phyloP scores from a whole-genome alignment of 768 basidiomycete genomes.

The Lactifluus pinguis region DNA sequence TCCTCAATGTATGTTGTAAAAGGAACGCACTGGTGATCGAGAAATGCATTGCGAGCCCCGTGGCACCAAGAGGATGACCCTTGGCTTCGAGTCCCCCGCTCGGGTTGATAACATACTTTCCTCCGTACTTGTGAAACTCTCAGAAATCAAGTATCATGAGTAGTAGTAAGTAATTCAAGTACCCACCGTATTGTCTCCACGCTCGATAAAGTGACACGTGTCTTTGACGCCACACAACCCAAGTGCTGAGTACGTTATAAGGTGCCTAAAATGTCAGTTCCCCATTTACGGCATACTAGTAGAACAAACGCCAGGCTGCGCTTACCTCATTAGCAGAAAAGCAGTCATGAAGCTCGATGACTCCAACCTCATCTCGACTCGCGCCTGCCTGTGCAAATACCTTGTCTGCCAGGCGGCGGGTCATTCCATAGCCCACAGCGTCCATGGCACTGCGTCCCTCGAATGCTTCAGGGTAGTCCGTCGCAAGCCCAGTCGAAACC shows the following conservation, averaged over 20 bases:
- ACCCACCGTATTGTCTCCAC: constrained; percentile 69
- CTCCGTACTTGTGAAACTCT: constrained; percentile 53
- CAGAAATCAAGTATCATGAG: neutral
- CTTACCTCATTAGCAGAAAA: constrained; percentile 73
- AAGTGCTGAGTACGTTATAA: constrained; percentile 75
- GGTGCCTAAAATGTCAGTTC: constrained; percentile 30
- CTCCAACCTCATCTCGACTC: constrained; percentile 67
- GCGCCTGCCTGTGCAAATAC: constrained; percentile 63
- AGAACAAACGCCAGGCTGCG: neutral
- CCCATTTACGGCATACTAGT: neutral
- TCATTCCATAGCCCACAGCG: constrained; percentile 73
- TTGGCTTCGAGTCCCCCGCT: constrained; percentile 85
- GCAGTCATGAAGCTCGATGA: constrained; percentile 81
- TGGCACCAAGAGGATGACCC: constrained; percentile 78
- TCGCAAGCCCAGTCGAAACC: constrained; percentile 53
- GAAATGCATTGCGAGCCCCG: constrained; percentile 81
- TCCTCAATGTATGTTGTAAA: neutral
- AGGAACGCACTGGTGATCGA: constrained; percentile 60
- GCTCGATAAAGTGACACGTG: constrained; percentile 66
- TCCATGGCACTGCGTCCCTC: constrained; percentile 68
- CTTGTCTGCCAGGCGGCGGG: constrained; percentile 54
- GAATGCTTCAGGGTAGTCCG: constrained; percentile 58
- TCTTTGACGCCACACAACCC: constrained; percentile 58
- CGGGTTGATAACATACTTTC: constrained; percentile 78
- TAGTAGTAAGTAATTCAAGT: neutral